Percentiles rank a stretch among this genome's conserved stretches.
Conservation (phyloP, 78 protist genomes). For the Isochrysis galbana region DNA sequence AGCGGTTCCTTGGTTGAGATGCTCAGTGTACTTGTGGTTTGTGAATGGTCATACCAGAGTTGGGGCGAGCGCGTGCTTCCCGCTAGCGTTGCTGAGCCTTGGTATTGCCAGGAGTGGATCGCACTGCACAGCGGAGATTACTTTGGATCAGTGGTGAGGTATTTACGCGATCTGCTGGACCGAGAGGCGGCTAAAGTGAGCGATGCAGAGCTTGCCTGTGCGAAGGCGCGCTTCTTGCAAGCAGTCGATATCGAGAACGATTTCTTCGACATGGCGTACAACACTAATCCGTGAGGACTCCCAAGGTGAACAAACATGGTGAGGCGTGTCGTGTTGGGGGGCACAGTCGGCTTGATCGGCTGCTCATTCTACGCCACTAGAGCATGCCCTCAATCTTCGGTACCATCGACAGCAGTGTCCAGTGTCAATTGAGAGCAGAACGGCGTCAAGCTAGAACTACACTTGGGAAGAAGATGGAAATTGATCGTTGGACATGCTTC, state of each 20-base stretch:
- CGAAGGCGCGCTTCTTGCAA: neutral
- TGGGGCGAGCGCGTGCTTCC: slow-evolving; percentile 35
- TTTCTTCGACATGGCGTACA: neutral
- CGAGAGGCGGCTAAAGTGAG: neutral
- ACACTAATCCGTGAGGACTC: too few species aligned
- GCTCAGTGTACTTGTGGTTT: slow-evolving; percentile 23
- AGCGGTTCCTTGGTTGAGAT: neutral
- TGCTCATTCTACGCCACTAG: too few species aligned
- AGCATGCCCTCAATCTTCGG: too few species aligned
- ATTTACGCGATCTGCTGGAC: slow-evolving; percentile 33
- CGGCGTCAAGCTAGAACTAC: too few species aligned
- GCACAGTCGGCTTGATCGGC: too few species aligned
- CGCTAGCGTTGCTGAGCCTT: neutral
- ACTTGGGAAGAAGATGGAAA: too few species aligned
- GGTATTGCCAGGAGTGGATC: neutral
- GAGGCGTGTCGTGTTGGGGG: too few species aligned
- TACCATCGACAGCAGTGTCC: too few species aligned
- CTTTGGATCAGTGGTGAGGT: slow-evolving; percentile 14
- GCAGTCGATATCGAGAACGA: neutral
- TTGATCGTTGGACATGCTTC: too few species aligned
- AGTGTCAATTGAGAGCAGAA: too few species aligned
- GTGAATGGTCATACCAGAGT: slow-evolving; percentile 21
- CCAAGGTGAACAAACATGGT: too few species aligned
- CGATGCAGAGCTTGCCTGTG: neutral
- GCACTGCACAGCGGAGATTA: slow-evolving; percentile 18